Percentiles rank a stretch among this genome's conserved stretches.
Conservation (phyloP, 2,329 filamentous ascomycete genomes). For the Periconia macrospinosa region DNA sequence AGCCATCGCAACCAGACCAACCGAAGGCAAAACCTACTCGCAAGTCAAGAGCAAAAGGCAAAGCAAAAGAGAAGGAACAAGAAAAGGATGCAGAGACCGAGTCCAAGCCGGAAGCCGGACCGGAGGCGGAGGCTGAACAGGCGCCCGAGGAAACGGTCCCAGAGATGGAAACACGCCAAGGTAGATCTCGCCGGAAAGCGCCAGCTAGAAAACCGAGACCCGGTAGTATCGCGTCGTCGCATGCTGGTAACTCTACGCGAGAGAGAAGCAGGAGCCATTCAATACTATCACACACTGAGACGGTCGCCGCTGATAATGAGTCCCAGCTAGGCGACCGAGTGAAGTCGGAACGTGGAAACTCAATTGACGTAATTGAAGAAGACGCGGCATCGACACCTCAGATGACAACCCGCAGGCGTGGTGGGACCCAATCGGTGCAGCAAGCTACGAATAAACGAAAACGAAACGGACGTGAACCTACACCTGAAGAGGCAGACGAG, state of each 20-base stretch:
- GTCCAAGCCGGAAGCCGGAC: slow-evolving; percentile 17
- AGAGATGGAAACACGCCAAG: slow-evolving; percentile 32
- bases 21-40: slow-evolving; percentile 8
- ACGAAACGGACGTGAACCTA: slow-evolving; percentile 38
- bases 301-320: slow-evolving; percentile 43
- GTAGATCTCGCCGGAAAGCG: slow-evolving; percentile 34
- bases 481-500: slow-evolving; percentile 35
- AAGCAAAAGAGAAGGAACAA: slow-evolving; percentile 26
- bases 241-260: slow-evolving; percentile 47
- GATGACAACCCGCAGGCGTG: slow-evolving; percentile 35
- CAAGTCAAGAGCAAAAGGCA: slow-evolving; percentile 17
- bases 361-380: slow-evolving; percentile 46
- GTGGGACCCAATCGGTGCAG: slow-evolving; percentile 19
- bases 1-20: slow-evolving; percentile 16
- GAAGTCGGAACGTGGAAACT: slow-evolving; percentile 52
- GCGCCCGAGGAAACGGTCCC: slow-evolving; percentile 22
- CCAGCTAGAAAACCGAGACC: slow-evolving; percentile 31
- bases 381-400: slow-evolving; percentile 33
- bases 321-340: slow-evolving; percentile 43
- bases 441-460: slow-evolving; percentile 46
- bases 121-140: slow-evolving; percentile 9
- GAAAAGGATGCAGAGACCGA: slow-evolving; percentile 27
- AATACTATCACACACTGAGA: slow-evolving; percentile 50
- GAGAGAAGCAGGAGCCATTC: slow-evolving; percentile 54
- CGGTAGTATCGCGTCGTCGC: slow-evolving; percentile 51